These are phyloP conservation scores for Arabis hirsuta DNA, from an alignment of 345 rosid genomes.

Conservation along the genomic window DNA sequence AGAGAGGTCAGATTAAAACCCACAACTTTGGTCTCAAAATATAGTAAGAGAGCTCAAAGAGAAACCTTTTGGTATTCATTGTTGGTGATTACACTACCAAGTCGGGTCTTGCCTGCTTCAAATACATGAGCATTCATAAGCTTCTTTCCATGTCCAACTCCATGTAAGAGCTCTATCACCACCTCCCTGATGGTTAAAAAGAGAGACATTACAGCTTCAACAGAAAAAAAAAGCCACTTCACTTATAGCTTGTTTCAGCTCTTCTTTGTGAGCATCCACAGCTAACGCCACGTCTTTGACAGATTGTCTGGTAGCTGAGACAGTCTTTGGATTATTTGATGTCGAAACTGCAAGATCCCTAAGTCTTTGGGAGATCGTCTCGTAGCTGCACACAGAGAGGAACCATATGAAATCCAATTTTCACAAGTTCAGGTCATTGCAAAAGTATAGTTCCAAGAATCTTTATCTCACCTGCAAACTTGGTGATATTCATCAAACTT, in stretches of 20 bases:
- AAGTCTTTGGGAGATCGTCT: slow-evolving; percentile 64
- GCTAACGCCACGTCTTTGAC: slow-evolving; percentile 65
- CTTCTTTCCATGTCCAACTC: slow-evolving; percentile 55
- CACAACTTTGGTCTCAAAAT: background rate
- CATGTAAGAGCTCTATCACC: slow-evolving; percentile 64
- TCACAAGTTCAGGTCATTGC: background rate
- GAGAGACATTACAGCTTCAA: slow-evolving; percentile 12
- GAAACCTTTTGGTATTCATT: slow-evolving; percentile 67
- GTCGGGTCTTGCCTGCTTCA: slow-evolving; percentile 53
- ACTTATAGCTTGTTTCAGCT: slow-evolving; percentile 59
- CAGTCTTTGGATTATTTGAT: slow-evolving; percentile 67
- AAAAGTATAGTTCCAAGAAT: slow-evolving; percentile 12
- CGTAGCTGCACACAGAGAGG: slow-evolving; percentile 54
- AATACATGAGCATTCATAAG: slow-evolving; percentile 70
- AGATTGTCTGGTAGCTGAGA: slow-evolving; percentile 56
- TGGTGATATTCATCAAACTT: slow-evolving; percentile 59
- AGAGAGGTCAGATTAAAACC: background rate
- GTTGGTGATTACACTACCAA: slow-evolving; percentile 51
- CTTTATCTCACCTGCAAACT: slow-evolving; percentile 75
- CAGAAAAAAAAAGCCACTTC: slow-evolving; percentile 47
- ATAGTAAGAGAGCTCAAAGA: background rate
- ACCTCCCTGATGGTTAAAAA: slow-evolving; percentile 57
- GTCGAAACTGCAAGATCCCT: slow-evolving; percentile 68
- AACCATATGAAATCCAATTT: slow-evolving; percentile 19
- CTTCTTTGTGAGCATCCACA: slow-evolving; percentile 62